These are phyloP conservation scores for Populus hybrid DNA, from an alignment of 441 rosid genomes.

Conservation along the genomic window DNA sequence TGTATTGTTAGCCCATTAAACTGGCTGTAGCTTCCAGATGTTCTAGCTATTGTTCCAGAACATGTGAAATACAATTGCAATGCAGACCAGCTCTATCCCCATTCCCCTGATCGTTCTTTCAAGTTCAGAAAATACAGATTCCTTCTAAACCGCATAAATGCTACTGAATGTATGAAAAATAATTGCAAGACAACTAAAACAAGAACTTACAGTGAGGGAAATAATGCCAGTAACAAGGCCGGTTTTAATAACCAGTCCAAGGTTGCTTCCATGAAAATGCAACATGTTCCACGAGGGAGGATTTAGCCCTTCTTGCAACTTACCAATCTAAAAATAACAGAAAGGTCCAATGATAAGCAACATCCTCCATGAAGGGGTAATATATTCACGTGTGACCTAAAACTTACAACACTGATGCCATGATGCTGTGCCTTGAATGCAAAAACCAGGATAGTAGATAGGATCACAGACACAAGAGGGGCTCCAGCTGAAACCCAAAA, in stretches of 20 bases:
- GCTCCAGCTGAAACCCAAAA: slow-evolving; percentile 73
- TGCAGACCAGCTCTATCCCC: neutral
- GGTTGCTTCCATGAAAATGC: slow-evolving; percentile 63
- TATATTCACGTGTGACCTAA: neutral
- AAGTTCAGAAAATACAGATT: neutral
- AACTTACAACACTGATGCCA: slow-evolving; percentile 66
- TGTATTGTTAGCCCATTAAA: neutral
- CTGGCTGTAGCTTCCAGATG: neutral
- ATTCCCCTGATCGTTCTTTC: neutral
- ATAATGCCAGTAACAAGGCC: slow-evolving; percentile 81
- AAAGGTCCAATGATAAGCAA: neutral
- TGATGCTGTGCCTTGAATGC: slow-evolving; percentile 69
- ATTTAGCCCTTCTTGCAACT: slow-evolving; percentile 74
- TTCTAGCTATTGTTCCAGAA: neutral
- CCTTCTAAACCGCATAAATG: neutral
- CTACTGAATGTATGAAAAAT: neutral
- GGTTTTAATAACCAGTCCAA: slow-evolving; percentile 69
- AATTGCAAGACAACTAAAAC: neutral
- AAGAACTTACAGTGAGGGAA: slow-evolving; percentile 69
- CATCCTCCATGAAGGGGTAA: neutral
- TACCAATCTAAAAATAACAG: slow-evolving; percentile 58
- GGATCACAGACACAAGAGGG: slow-evolving; percentile 68
- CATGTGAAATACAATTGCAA: neutral
- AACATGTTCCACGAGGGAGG: slow-evolving; percentile 92
- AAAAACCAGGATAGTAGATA: slow-evolving; percentile 70